A percentile compares a stretch with the other conserved stretches of the same genome.
phyloP scores from a whole-genome alignment of 2,329 filamentous ascomycete genomes.

The Epichloe sylvatica region DNA sequence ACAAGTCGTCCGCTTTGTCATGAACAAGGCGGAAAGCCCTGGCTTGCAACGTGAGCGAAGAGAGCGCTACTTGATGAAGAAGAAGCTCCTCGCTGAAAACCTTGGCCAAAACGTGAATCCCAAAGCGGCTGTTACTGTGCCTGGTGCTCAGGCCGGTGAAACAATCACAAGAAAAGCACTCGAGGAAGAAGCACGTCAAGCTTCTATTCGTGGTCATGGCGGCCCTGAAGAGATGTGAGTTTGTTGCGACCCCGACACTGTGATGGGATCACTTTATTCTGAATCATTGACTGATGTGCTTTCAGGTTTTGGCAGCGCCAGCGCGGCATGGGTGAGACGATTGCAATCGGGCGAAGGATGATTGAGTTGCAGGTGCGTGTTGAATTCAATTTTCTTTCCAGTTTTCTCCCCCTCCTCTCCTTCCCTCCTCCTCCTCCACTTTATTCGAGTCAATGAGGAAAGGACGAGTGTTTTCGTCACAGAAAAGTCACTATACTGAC shows the following conservation, averaged over 20 bases:
- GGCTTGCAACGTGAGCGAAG: constrained; percentile 74
- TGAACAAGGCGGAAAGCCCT: constrained; percentile 72
- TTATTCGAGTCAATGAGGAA: background rate
- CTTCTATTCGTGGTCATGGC: constrained; percentile 35
- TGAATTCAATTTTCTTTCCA: background rate
- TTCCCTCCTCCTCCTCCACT: too few relatives aligned
- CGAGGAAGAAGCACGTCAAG: constrained; percentile 46
- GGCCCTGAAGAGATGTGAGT: constrained; percentile 38
- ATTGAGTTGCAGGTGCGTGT: constrained; percentile 32
- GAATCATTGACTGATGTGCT: background rate
- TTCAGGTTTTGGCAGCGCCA: constrained; percentile 49
- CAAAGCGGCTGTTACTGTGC: constrained; percentile 24
- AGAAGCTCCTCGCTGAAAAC: constrained; percentile 62
- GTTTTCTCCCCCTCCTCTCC: background rate
- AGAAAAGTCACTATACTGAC: background rate
- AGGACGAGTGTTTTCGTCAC: background rate
- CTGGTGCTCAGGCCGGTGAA: constrained; percentile 37
- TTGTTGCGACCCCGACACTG: background rate
- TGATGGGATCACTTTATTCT: background rate
- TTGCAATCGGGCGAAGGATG: constrained; percentile 39
- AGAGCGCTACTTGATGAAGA: constrained; percentile 68
- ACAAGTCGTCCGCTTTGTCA: constrained; percentile 54
- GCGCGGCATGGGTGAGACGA: constrained; percentile 41
- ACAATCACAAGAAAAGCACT: constrained; percentile 51
- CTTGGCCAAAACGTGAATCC: constrained; percentile 43